phyloP scores from a whole-genome alignment of 2,329 filamentous ascomycete species.

The Chaetomium globosum region DNA sequence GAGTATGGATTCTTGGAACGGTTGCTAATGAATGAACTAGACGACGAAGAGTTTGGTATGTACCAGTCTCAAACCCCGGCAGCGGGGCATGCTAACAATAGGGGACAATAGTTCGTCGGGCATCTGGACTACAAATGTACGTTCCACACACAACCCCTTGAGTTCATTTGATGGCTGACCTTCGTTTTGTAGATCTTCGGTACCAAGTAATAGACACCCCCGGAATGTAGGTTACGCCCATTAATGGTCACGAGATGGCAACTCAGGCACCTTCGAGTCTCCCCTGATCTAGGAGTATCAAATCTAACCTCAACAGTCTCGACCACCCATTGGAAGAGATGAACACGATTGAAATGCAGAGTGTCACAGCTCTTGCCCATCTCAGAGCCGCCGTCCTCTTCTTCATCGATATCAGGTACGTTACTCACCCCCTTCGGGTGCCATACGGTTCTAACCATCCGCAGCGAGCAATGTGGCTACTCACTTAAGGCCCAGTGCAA shows the following conservation, averaged over 20 bases:
- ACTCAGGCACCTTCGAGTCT: too few species aligned
- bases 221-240: constrained; percentile 64
- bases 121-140: constrained; percentile 91
- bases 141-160: constrained; percentile 24
- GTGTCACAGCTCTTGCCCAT: constrained; percentile 96
- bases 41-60: constrained; percentile 81
- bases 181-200: constrained; percentile 39
- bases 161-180: constrained; percentile 1
- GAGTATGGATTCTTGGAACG: too few species aligned
- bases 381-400: constrained; percentile 83
- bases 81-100: constrained; percentile 9
- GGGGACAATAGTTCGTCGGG: constrained; percentile 68
- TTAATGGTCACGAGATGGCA: background rate
- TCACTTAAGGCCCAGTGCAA: constrained; percentile 89
- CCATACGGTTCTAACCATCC: constrained; percentile 6
- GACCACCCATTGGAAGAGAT: constrained; percentile 98
- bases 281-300: background rate
- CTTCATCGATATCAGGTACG: constrained; percentile 37
- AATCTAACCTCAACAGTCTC: constrained; percentile 47
- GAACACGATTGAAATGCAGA: constrained; percentile 99
- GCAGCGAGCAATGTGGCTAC: constrained; percentile 94
- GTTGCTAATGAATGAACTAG: constrained; percentile 36
- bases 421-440: background rate
- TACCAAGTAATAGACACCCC: constrained; percentile 89
- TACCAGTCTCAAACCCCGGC: background rate